These are phyloP conservation scores for Leccinum obscurum DNA, from an alignment of 768 basidiomycete genomes.

Conservation along the genomic window DNA sequence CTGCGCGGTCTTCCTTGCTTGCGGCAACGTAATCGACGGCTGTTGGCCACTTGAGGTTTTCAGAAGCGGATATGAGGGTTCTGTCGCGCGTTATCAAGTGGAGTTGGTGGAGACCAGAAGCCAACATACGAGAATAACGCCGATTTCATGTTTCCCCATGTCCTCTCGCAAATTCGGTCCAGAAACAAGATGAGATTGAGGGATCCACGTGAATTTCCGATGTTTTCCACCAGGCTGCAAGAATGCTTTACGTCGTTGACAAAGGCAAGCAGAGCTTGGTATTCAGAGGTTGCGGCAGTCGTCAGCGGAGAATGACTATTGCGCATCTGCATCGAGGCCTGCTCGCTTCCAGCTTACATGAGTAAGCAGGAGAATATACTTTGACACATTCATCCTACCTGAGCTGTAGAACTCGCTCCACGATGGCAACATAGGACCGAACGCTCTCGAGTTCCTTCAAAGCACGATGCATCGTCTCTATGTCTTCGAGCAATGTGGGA, in stretches of 20 bases:
- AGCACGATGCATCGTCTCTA: slow-evolving; percentile 76
- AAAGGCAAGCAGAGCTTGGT: slow-evolving; percentile 62
- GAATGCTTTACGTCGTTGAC: slow-evolving; percentile 48
- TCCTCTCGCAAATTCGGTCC: slow-evolving; percentile 58
- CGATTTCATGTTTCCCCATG: slow-evolving; percentile 77
- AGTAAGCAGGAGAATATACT: slow-evolving; percentile 4
- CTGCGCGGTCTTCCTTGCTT: slow-evolving; percentile 48
- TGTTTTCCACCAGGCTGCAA: slow-evolving; percentile 47
- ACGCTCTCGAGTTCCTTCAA: slow-evolving; percentile 77
- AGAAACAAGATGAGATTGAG: slow-evolving; percentile 66
- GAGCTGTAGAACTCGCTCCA: slow-evolving; percentile 67
- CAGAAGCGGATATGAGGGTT: slow-evolving; percentile 59
- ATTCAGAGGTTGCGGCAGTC: slow-evolving; percentile 50
- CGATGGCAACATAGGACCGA: slow-evolving; percentile 70
- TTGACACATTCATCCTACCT: slow-evolving; percentile 50
- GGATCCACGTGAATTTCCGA: slow-evolving; percentile 44
- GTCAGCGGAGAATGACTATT: slow-evolving; percentile 41
- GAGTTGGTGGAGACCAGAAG: neutral
- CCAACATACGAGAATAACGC: slow-evolving; percentile 58
- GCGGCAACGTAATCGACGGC: slow-evolving; percentile 62
- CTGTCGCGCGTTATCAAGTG: slow-evolving; percentile 39
- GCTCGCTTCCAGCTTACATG: slow-evolving; percentile 46
- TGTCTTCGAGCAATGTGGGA: slow-evolving; percentile 75
- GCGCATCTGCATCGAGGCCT: slow-evolving; percentile 54
- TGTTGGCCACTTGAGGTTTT: slow-evolving; percentile 84